Evolutionary conservation across 805 yeast genomes (phyloP).

Genomic region (Candida maltosa): DNA sequence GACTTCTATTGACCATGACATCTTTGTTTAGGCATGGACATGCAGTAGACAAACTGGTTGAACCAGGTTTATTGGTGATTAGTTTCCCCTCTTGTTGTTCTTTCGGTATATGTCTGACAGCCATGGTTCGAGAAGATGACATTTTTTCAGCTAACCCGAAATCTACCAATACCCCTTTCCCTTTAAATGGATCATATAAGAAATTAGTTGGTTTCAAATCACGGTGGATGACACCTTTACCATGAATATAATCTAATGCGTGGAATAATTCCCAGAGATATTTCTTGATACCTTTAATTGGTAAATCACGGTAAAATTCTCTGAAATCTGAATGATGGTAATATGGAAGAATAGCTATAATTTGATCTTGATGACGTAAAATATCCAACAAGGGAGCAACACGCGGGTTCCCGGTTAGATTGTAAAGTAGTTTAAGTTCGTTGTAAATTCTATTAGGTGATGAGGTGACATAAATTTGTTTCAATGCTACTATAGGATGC

Average conservation of each 20-base stretch:
- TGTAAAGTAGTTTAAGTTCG: conserved; percentile 76
- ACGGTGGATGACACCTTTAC: conserved; percentile 39
- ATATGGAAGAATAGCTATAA: conserved; percentile 87
- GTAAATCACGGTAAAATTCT: conserved; percentile 76
- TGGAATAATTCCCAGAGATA: conserved; percentile 78
- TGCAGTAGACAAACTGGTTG: conserved; percentile 19
- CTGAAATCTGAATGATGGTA: conserved; percentile 89
- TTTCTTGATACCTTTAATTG: conserved; percentile 72
- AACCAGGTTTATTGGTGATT: too few species aligned
- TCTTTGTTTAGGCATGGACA: conserved; percentile 57
- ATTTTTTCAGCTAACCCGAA: conserved; percentile 82
- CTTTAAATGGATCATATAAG: conserved; percentile 60
- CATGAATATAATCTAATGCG: conserved; percentile 64
- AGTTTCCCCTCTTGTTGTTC: too few species aligned
- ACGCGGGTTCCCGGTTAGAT: conserved; percentile 61
- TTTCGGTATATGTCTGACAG: conserved; percentile 4
- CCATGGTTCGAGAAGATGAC: conserved; percentile 5
- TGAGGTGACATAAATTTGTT: conserved; percentile 91
- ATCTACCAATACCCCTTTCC: conserved; percentile 82
- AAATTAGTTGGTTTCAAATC: conserved; percentile 60
- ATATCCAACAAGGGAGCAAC: conserved; percentile 93
- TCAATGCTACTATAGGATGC: conserved; percentile 72
- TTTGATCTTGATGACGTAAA: conserved; percentile 83
- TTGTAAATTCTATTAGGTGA: conserved; percentile 89
- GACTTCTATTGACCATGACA: conserved; percentile 8